Base-by-base conservation (phyloP, 352 stramenopile genomes). In the Phytophthora hibernalis region DNA sequence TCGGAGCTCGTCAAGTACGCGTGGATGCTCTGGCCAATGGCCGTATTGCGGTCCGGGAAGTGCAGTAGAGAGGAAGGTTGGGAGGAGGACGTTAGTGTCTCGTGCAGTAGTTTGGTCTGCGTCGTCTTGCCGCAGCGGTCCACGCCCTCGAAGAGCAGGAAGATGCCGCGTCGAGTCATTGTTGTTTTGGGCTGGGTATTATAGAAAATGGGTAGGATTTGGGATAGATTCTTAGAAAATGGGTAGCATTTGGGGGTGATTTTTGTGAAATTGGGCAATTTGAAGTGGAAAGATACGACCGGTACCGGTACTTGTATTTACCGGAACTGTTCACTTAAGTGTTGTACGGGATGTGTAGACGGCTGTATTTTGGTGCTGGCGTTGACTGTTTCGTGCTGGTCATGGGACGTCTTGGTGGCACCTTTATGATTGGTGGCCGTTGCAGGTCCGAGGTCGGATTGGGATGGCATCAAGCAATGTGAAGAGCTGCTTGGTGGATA, bases 101-200 rank as follows among this genome's bases (percentile, higher is more conserved):
- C 71, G 31, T 96, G 82, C 22, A 98, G 82, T 37, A 94, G 75
- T 53, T 89, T 89, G n/a, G 91, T 97, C 93, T 99, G 98, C 35
- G 98, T 99, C 15, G 97, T 99, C 86, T 99, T 99, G 61, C 98
- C 98, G 77, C 97, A 99, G 40, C 98, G 86, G 78, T 99, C 98
- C 8, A 99, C 92, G 65, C 98, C 98, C 81, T 99, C 98, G 63
- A 99, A 96, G 24, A 99, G 83, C 63, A 99, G 96, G 65, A 99
- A 99, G 22, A 97, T 92, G 28, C 98, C 98, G 50, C 98, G 95
- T n/a, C 74, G 76, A 33, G 42, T 51, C 57, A 70, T 82, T 31
- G 6, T 55, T 3, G 28, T 30, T 26, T 15, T 28, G 3, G n/a
- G n/a, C n/a, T n/a, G n/a, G n/a, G n/a, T n/a, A n/a, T n/a, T n/a